Percentiles rank a stretch among this genome's conserved stretches.
phyloP scores from a whole-genome alignment of 768 basidiomycete genomes.

The Suillus occidentalis region DNA sequence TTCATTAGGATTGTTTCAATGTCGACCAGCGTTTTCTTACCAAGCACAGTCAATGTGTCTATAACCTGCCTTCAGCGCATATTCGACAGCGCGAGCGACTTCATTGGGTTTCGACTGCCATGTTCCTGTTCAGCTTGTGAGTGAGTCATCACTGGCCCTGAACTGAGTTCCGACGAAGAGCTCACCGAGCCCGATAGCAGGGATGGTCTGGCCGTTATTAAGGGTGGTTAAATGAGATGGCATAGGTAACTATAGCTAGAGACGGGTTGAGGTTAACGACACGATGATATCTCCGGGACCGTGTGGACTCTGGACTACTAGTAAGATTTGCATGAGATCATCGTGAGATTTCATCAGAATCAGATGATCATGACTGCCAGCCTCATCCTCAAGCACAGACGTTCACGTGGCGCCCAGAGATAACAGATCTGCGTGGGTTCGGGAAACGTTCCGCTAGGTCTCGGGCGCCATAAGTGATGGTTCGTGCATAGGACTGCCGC shows the following conservation, averaged over 20 bases:
- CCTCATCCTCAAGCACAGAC: not conserved
- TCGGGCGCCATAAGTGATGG: not conserved
- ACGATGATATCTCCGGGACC: not conserved
- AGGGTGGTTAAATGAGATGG: slow-evolving; percentile 52
- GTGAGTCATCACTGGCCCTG: not conserved
- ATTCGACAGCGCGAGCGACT: slow-evolving; percentile 67
- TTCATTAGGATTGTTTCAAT: slow-evolving; percentile 15
- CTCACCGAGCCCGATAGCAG: slow-evolving; percentile 58
- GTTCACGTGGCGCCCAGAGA: not conserved
- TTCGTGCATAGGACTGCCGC: not conserved
- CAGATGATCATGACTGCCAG: not conserved
- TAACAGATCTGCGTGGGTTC: not conserved
- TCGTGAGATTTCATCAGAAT: not conserved
- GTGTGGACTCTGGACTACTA: not conserved
- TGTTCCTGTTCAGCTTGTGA: slow-evolving; percentile 52
- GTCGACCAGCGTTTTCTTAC: slow-evolving; percentile 21
- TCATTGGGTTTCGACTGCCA: slow-evolving; percentile 80
- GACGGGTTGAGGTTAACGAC: not conserved
- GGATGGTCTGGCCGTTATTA: slow-evolving; percentile 59
- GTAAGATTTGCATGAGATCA: not conserved
- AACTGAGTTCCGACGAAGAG: slow-evolving; percentile 8
- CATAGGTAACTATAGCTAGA: slow-evolving; percentile 23
- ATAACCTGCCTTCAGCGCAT: slow-evolving; percentile 78
- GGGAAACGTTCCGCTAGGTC: not conserved
- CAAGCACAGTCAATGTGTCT: slow-evolving; percentile 74